Conservation (phyloP, 768 basidiomycete species). For the Termitomyces sp. region DNA sequence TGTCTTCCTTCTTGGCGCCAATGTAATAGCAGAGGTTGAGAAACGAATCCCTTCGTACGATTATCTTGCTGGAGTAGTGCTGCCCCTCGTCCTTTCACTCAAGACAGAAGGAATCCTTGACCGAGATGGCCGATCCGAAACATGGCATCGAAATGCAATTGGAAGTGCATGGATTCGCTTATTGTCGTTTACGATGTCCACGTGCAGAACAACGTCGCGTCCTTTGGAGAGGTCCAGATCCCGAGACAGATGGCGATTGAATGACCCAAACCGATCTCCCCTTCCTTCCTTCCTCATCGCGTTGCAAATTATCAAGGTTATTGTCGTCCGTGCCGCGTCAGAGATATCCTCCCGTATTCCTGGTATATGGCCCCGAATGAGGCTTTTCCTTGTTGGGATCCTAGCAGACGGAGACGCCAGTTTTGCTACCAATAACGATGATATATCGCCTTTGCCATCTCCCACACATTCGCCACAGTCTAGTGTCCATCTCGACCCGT, state of each 20-base stretch:
- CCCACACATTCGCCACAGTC: slow-evolving; percentile 51
- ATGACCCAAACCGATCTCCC: slow-evolving; percentile 26
- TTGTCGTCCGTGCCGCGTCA: slow-evolving; percentile 59
- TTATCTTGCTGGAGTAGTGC: slow-evolving; percentile 61
- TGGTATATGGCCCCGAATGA: slow-evolving; percentile 66
- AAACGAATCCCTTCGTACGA: slow-evolving; percentile 53
- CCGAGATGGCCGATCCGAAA: slow-evolving; percentile 40
- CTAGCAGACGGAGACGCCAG: slow-evolving; percentile 59
- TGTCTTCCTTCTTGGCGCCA: slow-evolving; percentile 47
- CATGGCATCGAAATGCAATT: slow-evolving; percentile 45
- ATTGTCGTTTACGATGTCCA: slow-evolving; percentile 54
- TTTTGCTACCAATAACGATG: slow-evolving; percentile 50
- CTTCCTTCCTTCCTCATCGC: slow-evolving; percentile 47
- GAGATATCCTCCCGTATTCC: slow-evolving; percentile 56
- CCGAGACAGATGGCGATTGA: slow-evolving; percentile 33
- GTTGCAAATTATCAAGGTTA: slow-evolving; percentile 66
- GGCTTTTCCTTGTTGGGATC: slow-evolving; percentile 46
- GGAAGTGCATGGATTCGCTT: slow-evolving; percentile 61
- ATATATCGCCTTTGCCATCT: slow-evolving; percentile 47
- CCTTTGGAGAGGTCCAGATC: slow-evolving; percentile 46
- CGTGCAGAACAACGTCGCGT: slow-evolving; percentile 37
- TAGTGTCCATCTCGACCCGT: slow-evolving; percentile 40
- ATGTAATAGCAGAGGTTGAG: slow-evolving; percentile 57
- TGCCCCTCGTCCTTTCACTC: slow-evolving; percentile 58
- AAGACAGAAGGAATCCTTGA: slow-evolving; percentile 47